phyloP scores from a whole-genome alignment of 2,329 filamentous ascomycete genomes.

The Xylaria polymorpha region DNA sequence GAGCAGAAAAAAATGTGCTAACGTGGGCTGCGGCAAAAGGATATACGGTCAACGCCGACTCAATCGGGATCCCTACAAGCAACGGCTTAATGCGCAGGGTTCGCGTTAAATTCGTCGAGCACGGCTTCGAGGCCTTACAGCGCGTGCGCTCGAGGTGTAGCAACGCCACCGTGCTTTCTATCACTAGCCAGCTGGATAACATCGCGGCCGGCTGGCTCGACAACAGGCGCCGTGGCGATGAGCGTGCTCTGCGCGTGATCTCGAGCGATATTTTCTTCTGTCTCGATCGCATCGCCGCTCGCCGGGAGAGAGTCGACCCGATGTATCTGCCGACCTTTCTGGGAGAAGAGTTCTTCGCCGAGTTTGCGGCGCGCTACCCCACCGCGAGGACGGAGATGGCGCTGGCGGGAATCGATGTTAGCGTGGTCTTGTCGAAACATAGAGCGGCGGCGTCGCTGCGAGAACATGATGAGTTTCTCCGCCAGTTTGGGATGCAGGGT shows the following conservation, averaged over 20 bases:
- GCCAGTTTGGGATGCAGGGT: slow-evolving; percentile 37
- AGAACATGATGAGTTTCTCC: slow-evolving; percentile 46
- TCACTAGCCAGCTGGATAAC: slow-evolving; percentile 46
- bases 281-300: slow-evolving; percentile 31
- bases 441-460: slow-evolving; percentile 28
- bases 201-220: slow-evolving; percentile 45
- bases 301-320: slow-evolving; percentile 1
- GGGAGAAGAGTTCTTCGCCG: slow-evolving; percentile 43
- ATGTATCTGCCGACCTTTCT: slow-evolving; percentile 43
- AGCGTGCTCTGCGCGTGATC: slow-evolving; percentile 35
- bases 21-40: slow-evolving; percentile 56
- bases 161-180: slow-evolving; percentile 41
- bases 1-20: slow-evolving; percentile 52
- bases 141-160: slow-evolving; percentile 33
- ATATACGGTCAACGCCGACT: slow-evolving; percentile 52
- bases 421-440: slow-evolving; percentile 35
- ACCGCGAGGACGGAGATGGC: slow-evolving; percentile 33
- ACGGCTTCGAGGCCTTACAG: slow-evolving; percentile 50
- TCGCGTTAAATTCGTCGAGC: slow-evolving; percentile 52
- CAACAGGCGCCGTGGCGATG: slow-evolving; percentile 18
- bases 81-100: slow-evolving; percentile 51
- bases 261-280: slow-evolving; percentile 44
- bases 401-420: slow-evolving; percentile 45
- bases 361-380: slow-evolving; percentile 39
- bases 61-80: slow-evolving; percentile 58